phyloP scores from a whole-genome alignment of 176 grass and related monocot species.

The Bonia amplexicaulis region DNA sequence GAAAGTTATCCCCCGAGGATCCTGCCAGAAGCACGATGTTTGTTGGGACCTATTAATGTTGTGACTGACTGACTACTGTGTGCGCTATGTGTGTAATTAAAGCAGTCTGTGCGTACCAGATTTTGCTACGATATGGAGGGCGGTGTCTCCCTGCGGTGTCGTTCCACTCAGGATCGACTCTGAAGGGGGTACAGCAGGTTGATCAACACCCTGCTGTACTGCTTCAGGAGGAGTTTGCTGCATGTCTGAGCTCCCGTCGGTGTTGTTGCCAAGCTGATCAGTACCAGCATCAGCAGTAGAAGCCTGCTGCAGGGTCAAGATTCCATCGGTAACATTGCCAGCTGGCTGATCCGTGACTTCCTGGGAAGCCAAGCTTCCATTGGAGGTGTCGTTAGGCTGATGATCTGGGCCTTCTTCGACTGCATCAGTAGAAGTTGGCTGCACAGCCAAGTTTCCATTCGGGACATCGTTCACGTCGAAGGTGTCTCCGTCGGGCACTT shows the following conservation, averaged over 20 bases:
- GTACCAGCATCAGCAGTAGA: rapidly evolving
- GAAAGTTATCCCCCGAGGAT: neutral
- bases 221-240: neutral
- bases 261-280: neutral
- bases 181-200: neutral
- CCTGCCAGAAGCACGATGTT: neutral
- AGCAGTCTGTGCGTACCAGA: neutral
- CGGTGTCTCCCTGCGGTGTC: neutral
- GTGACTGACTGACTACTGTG: too few species aligned
- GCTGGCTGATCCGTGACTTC: too few species aligned
- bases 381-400: too few species aligned
- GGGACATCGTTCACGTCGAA: neutral
- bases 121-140: neutral
- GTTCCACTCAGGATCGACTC: neutral
- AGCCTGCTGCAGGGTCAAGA: too few species aligned
- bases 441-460: too few species aligned
- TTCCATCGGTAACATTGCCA: too few species aligned
- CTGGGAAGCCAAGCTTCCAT: too few species aligned
- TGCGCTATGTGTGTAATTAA: too few species aligned
- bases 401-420: too few species aligned
- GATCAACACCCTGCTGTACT: neutral
- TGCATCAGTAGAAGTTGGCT: too few species aligned
- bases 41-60: too few species aligned
- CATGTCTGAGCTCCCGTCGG: neutral
- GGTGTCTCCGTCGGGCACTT: too few species aligned